Base-by-base conservation (phyloP, 192 early-diverging fungal species). In the Piromyces finnis region DNA sequence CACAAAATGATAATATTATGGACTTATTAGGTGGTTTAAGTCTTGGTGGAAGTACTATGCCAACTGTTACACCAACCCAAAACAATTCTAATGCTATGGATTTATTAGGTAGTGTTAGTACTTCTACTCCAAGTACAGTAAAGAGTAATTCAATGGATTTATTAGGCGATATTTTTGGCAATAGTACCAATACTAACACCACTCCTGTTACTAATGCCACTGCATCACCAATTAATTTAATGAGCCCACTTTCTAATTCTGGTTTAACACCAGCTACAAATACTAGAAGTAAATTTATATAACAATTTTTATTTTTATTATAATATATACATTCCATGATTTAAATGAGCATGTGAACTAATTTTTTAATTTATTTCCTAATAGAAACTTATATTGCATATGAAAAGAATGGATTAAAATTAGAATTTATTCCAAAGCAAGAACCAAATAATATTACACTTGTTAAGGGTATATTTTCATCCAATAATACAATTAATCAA, bases 401-500 rank as follows among this genome's bases (percentile, higher is more conserved):
- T 84, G 87, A 88, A 78, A 91, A 93, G 83, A 88, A 96, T 82
- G 94, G 95, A 0, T 82, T 98, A 35, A 83, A 83, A 14, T 89
- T 99, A 68, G 89, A 89, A 17, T 86, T 99, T 28, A 81, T 30
- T 41, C 77, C 80, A 18, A 28, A 30, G 5, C 29, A 78, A 41
- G 85, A 85, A 27, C 94, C 95, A 29, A 89, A 89, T 36, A 92
- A 93, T 77, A 91, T 93, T 35, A 84, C 88, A 28, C 83, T 81
- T 35, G 87, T 87, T 30, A 88, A 91, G 9, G 86, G 86, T 3
- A 86, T 90, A 30, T 84, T 96, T 77, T 88, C 88, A 77, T 86
- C 97, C 39, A 87, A 87, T 12, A 90, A 92, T 9, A 89, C 86
- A 7, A 95, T 96, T 84, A 82, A 84, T 41, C 96, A 94, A 81